A percentile compares a stretch with the other conserved stretches of the same genome.
Conservation (phyloP, 1,284 basidiomycete species). For the Ustilago loliicola region DNA sequence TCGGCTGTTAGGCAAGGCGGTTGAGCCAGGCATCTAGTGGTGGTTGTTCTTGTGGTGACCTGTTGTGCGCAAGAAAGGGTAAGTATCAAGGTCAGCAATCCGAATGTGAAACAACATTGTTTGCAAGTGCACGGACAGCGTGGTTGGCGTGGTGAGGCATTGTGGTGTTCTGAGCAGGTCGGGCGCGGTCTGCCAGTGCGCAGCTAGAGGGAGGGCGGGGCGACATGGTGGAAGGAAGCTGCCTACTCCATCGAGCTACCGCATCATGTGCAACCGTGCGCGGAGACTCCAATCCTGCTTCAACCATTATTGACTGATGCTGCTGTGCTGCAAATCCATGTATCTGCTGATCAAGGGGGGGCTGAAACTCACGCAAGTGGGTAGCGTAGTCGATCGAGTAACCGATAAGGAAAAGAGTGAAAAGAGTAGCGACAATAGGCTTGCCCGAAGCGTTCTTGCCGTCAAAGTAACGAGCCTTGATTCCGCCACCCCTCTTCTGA, state of each 20-base stretch:
- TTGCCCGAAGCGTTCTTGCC: slow-evolving; percentile 85
- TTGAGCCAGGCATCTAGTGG: slow-evolving; percentile 39
- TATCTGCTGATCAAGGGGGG: too few relatives aligned
- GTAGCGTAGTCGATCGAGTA: slow-evolving; percentile 72
- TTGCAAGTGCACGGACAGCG: slow-evolving; percentile 1
- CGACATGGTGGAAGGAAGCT: neutral
- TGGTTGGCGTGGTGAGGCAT: neutral
- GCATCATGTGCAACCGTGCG: neutral
- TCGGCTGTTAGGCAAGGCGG: neutral
- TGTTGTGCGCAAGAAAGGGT: slow-evolving; percentile 14
- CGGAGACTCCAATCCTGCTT: neutral
- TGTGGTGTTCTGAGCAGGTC: neutral
- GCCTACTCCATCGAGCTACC: too few relatives aligned
- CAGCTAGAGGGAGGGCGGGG: neutral
- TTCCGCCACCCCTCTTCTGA: slow-evolving; percentile 76
- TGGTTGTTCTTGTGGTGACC: slow-evolving; percentile 62
- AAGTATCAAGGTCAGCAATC: slow-evolving; percentile 5
- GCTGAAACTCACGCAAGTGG: slow-evolving; percentile 56
- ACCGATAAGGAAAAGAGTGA: slow-evolving; percentile 83
- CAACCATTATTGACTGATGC: neutral
- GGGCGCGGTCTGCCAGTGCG: neutral
- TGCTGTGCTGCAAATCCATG: neutral
- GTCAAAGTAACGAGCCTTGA: slow-evolving; percentile 84
- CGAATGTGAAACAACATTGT: neutral
- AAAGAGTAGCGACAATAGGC: slow-evolving; percentile 81